Base-by-base conservation (phyloP, 495 filamentous ascomycete species). In the Cetradonia linearis region DNA sequence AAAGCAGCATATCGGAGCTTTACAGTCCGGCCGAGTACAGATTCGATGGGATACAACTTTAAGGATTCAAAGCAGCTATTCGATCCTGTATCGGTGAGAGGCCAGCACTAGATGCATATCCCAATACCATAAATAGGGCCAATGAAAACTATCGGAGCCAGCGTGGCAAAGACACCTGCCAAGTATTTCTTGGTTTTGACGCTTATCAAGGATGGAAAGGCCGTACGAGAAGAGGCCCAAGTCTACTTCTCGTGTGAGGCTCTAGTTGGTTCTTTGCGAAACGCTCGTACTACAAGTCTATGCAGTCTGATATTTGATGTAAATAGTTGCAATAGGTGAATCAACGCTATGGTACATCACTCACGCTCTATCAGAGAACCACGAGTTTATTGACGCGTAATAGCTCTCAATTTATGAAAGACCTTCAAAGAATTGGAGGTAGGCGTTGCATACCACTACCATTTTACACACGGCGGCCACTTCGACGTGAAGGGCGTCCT, bases 381-480 rank as follows among this genome's bases (percentile, higher is more conserved):
- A 7, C 14, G n/a, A 30, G 0, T 18, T 53, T n/a, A 5, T 25
- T 53, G 8, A 53, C 0, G 14, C 4, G 9, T 14, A 20, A 9
- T 53, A 56, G 54, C 54, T 37, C 27, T 37, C 54, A 38, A 34
- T 9, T 56, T 3, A 56, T 56, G 23, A 27, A 42, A 56, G 54
- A 56, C 28, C 54, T 56, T 16, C 54, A 42, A 14, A 56, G 20
- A 10, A 18, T 6, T 7, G 20, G 54, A 25, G 5, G 20, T 42
- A 31, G 54, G 54, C n/a, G 11, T 56, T 42, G 54, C 54, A 42
- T 56, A 56, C 16, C 33, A 0, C 8, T 55, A 55, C 42, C 3
- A 25, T 46, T 46, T 23, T 53, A n/a, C 1, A n/a, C n/a, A n/a
- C n/a, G n/a, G n/a, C n/a, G n/a, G n/a, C n/a, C n/a, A n/a, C n/a